Evolutionary conservation across 164 flowering plant species (phyloP).

Genomic region (Magnolia changhungtana): DNA sequence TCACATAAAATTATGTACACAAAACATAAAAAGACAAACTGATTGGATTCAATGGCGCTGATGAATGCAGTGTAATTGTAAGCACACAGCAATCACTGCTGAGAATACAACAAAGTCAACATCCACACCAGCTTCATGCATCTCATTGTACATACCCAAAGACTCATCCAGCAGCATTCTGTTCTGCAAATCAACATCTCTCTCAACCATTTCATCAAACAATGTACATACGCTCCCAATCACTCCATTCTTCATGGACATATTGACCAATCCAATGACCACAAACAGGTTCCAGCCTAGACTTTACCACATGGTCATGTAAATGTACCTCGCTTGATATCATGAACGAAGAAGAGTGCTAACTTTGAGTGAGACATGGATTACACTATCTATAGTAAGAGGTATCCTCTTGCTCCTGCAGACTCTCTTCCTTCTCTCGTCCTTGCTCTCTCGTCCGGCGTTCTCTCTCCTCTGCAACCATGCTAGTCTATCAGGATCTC

Average conservation of each 20-base stretch:
- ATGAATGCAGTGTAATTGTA: conserved; percentile 8
- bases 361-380: too few species aligned
- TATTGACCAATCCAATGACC: conserved; percentile 5
- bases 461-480: too few species aligned
- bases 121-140: conserved; percentile 3
- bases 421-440: too few species aligned
- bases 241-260: conserved; percentile 12
- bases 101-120: conserved; percentile 6
- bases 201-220: conserved; percentile 6
- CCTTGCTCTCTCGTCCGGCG: too few species aligned
- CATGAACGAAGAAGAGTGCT: neutral
- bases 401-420: too few species aligned
- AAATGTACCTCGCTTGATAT: conserved; percentile 4
- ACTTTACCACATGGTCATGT: conserved; percentile 6
- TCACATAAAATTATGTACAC: too few species aligned
- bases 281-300: conserved; percentile 8
- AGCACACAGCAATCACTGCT: conserved; percentile 7
- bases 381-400: too few species aligned
- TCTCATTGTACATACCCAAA: conserved; percentile 2
- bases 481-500: too few species aligned
- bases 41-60: conserved; percentile 1
- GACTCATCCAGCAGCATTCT: conserved; percentile 8
- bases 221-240: neutral
- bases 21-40: neutral
- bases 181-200: conserved; percentile 15